These are phyloP conservation scores for Lanmaoa pseudosensibilis DNA, from an alignment of 768 basidiomycete species.

Conservation along the genomic window DNA sequence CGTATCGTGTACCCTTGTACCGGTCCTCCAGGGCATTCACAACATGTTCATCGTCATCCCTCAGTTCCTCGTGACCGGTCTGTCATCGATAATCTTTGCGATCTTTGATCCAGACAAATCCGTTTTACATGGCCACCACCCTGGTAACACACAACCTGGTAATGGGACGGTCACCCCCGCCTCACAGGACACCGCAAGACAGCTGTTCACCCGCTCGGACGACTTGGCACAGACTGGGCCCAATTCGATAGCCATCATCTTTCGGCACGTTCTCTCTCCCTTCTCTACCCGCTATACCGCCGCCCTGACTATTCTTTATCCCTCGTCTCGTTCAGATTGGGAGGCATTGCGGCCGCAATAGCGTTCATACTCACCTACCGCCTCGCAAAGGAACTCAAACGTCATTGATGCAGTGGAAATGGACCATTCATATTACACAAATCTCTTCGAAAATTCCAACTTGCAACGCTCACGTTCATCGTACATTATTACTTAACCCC, in stretches of 20 bases:
- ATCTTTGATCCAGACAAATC: slow-evolving; percentile 69
- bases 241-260: slow-evolving; percentile 79
- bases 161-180: slow-evolving; percentile 6
- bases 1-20: neutral
- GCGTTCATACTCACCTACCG: slow-evolving; percentile 56
- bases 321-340: slow-evolving; percentile 41
- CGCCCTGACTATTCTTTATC: neutral
- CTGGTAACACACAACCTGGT: slow-evolving; percentile 10
- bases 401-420: slow-evolving; percentile 14
- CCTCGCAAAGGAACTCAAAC: slow-evolving; percentile 53
- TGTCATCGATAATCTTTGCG: slow-evolving; percentile 85
- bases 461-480: neutral
- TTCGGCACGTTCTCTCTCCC: slow-evolving; percentile 47
- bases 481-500: neutral
- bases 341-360: slow-evolving; percentile 53
- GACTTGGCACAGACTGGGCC: slow-evolving; percentile 32
- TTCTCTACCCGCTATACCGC: neutral
- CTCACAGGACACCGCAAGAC: slow-evolving; percentile 5
- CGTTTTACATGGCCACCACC: slow-evolving; percentile 37
- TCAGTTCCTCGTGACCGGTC: slow-evolving; percentile 87
- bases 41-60: slow-evolving; percentile 93
- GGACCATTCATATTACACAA: too few species aligned
- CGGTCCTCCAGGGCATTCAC: slow-evolving; percentile 74
- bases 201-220: slow-evolving; percentile 11
- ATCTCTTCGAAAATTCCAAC: neutral